Conservation (phyloP, 2,329 filamentous ascomycete species). For the Fusarium aywerte region DNA sequence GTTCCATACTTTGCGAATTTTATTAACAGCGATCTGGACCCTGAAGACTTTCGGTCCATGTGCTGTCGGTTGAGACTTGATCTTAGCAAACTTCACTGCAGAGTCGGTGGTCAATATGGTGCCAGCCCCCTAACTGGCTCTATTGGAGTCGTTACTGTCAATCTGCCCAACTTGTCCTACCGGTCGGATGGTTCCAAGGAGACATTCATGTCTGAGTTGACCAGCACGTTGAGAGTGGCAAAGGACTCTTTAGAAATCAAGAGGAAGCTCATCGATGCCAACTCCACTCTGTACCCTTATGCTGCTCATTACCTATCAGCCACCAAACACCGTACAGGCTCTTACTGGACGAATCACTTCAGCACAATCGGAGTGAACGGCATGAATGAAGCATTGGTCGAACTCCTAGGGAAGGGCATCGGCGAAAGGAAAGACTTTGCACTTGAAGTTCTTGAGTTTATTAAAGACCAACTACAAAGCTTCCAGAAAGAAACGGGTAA, state of each 20-base stretch:
- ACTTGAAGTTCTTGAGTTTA: slow-evolving; percentile 28
- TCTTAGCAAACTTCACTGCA: slow-evolving; percentile 40
- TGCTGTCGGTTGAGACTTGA: slow-evolving; percentile 41
- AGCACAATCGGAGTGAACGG: slow-evolving; percentile 42
- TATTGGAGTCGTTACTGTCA: slow-evolving; percentile 39
- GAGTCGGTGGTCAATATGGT: slow-evolving; percentile 40
- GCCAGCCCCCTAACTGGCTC: slow-evolving; percentile 40
- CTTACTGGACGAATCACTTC: slow-evolving; percentile 43
- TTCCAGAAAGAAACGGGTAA: slow-evolving; percentile 39
- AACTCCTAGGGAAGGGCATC: slow-evolving; percentile 21
- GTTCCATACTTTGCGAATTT: slow-evolving; percentile 45
- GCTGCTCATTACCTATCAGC: slow-evolving; percentile 35
- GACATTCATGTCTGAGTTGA: slow-evolving; percentile 25
- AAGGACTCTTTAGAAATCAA: slow-evolving; percentile 42
- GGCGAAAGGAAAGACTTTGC: slow-evolving; percentile 18
- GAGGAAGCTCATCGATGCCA: slow-evolving; percentile 30
- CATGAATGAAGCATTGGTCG: slow-evolving; percentile 34
- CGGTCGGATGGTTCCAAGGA: slow-evolving; percentile 22
- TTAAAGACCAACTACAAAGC: slow-evolving; percentile 35
- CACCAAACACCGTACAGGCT: slow-evolving; percentile 40
- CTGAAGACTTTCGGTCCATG: slow-evolving; percentile 43
- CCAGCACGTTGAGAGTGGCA: slow-evolving; percentile 23
- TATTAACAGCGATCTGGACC: slow-evolving; percentile 41
- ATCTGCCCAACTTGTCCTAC: slow-evolving; percentile 38
- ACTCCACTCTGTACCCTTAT: slow-evolving; percentile 35